Percentiles rank a stretch among this genome's conserved stretches.
Evolutionary conservation across 2,329 filamentous ascomycete genomes (phyloP).

Genomic region (Amesomyces nigricolor): DNA sequence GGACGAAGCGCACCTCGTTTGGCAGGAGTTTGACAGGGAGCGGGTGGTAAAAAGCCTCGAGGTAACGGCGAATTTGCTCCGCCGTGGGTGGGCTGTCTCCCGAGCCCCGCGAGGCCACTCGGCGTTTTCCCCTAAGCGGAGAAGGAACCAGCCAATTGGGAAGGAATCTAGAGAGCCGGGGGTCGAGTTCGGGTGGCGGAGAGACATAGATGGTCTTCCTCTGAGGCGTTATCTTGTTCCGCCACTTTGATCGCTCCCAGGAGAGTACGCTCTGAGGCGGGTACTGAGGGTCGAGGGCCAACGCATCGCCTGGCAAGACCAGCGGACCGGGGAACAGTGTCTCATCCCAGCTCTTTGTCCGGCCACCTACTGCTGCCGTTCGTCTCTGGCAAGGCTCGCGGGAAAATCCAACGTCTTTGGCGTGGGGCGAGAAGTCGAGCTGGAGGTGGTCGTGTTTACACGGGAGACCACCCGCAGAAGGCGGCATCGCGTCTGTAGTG

Average conservation of each 20-base stretch:
- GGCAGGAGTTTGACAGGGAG: slow-evolving; percentile 44
- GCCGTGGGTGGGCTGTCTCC: slow-evolving; percentile 23
- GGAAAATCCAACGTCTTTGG: slow-evolving; percentile 29
- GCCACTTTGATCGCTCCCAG: slow-evolving; percentile 42
- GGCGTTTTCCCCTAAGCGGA: slow-evolving; percentile 23
- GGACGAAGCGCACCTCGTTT: slow-evolving; percentile 38
- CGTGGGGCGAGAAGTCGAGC: slow-evolving; percentile 30
- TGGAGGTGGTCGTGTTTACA: slow-evolving; percentile 21
- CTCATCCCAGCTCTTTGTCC: slow-evolving; percentile 11
- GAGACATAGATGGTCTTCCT: slow-evolving; percentile 52
- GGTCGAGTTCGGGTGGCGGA: slow-evolving; percentile 37
- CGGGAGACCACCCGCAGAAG: too few species aligned
- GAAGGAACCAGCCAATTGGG: slow-evolving; percentile 35
- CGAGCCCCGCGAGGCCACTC: neutral
- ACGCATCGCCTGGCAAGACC: slow-evolving; percentile 53
- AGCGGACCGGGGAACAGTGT: slow-evolving; percentile 52
- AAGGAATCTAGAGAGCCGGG: slow-evolving; percentile 29
- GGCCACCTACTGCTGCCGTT: slow-evolving; percentile 17
- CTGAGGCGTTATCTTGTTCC: slow-evolving; percentile 44
- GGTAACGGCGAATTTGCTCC: slow-evolving; percentile 34
- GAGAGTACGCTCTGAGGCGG: slow-evolving; percentile 47
- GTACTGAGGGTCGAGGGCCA: slow-evolving; percentile 48
- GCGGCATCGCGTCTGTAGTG: too few species aligned
- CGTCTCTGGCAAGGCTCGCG: slow-evolving; percentile 27
- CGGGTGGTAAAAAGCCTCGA: slow-evolving; percentile 47